Evolutionary conservation across 2,329 filamentous ascomycete species (phyloP).

Genomic region (Cladorrhinum sp.): DNA sequence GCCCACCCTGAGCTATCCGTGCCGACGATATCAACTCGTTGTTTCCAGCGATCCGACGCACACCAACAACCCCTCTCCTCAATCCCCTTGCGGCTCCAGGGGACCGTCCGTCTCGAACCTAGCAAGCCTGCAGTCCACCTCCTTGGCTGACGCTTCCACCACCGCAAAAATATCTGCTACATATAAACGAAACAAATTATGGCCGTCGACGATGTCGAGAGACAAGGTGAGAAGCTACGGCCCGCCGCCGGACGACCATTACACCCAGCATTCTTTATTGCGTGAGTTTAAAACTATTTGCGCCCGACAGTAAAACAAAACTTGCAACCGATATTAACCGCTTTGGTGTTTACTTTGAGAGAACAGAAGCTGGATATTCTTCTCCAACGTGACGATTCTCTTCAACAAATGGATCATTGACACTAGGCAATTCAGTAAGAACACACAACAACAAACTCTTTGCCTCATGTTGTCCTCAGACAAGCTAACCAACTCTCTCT

Average conservation of each 20-base stretch:
- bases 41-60: too few species aligned
- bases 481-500: conserved; percentile 26
- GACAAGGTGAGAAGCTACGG: conserved; percentile 31
- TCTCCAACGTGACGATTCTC: conserved; percentile 80
- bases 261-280: conserved; percentile 38
- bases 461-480: conserved; percentile 12
- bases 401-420: conserved; percentile 92
- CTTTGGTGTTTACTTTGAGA: too few species aligned
- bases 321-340: neutral
- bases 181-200: neutral
- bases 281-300: conserved; percentile 27
- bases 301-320: neutral
- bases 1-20: too few species aligned
- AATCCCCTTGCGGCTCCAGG: too few species aligned
- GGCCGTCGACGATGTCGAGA: conserved; percentile 25
- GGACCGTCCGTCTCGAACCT: too few species aligned
- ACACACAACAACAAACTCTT: neutral
- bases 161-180: too few species aligned
- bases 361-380: conserved; percentile 71
- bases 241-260: conserved; percentile 22
- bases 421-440: conserved; percentile 70
- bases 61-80: too few species aligned
- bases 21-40: too few species aligned
- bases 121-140: too few species aligned
- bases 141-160: too few species aligned